Evolutionary conservation across 169 alveolate genomes (phyloP).

Genomic region (Plasmodium malariae): DNA sequence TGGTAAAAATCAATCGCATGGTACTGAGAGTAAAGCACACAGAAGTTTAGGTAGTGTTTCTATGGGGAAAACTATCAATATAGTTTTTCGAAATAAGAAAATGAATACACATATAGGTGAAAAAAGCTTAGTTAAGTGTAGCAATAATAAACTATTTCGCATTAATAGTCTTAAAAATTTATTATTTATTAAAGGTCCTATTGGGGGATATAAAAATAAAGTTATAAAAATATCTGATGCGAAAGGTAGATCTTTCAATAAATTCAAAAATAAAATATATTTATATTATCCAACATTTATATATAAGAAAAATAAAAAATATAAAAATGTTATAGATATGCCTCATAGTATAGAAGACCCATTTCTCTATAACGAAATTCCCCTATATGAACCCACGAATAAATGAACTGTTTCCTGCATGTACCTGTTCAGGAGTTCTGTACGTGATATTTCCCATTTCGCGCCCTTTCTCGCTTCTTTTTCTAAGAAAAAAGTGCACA

Average conservation of each 20-base stretch:
- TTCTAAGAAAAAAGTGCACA: conserved; percentile 9
- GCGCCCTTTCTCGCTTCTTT: neutral
- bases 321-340: conserved; percentile 79
- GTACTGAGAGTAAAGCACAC: conserved; percentile 90
- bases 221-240: conserved; percentile 90
- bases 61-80: conserved; percentile 88
- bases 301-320: conserved; percentile 74
- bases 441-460: neutral
- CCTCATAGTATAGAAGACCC: conserved; percentile 80
- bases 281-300: conserved; percentile 90
- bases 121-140: conserved; percentile 86
- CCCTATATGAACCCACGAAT: conserved; percentile 79
- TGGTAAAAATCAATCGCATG: conserved; percentile 88
- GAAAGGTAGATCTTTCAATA: conserved; percentile 86
- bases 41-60: conserved; percentile 90
- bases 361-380: conserved; percentile 81
- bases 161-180: conserved; percentile 87
- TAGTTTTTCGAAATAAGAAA: conserved; percentile 89
- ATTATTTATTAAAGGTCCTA: conserved; percentile 87
- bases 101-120: conserved; percentile 93
- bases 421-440: neutral
- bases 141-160: conserved; percentile 88
- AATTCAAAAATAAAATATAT: conserved; percentile 82
- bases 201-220: conserved; percentile 86
- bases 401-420: neutral